Conservation (phyloP, 371 early-diverging fungal species). For the Funneliformis caledonium region DNA sequence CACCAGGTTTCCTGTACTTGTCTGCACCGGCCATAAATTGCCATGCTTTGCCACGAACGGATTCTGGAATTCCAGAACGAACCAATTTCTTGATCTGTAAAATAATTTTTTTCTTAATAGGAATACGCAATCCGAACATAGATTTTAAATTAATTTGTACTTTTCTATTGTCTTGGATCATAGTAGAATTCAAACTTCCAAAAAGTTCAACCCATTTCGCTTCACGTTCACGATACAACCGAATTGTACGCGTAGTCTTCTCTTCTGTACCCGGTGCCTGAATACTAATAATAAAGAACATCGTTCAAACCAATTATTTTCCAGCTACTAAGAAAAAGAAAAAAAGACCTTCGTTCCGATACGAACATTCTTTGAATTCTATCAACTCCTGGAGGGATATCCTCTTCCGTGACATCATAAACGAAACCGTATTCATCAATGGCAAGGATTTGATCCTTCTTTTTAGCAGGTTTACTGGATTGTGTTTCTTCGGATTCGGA, state of each 20-base stretch:
- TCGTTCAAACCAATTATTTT: not conserved
- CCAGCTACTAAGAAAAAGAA: too few relatives aligned
- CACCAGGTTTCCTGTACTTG: constrained; percentile 53
- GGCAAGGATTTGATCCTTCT: constrained; percentile 30
- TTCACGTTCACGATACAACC: constrained; percentile 55
- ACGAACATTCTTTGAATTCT: constrained; percentile 45
- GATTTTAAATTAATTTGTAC: not conserved
- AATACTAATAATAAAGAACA: constrained; percentile 8
- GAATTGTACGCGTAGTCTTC: constrained; percentile 43
- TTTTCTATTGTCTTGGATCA: constrained; percentile 48
- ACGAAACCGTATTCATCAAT: constrained; percentile 67
- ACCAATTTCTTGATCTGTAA: constrained; percentile 71
- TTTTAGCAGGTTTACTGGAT: not conserved
- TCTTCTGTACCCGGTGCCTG: constrained; percentile 42
- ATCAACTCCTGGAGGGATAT: constrained; percentile 46
- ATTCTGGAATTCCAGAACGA: constrained; percentile 74
- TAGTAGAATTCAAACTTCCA: constrained; percentile 52
- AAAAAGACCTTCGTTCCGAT: constrained; percentile 21
- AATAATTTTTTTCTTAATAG: constrained; percentile 36
- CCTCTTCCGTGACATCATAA: constrained; percentile 50
- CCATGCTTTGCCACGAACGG: constrained; percentile 79
- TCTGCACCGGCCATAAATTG: constrained; percentile 62
- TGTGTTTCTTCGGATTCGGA: not conserved
- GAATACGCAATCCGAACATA: not conserved
- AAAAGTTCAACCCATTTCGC: constrained; percentile 57